Conservation (phyloP, 2,329 filamentous ascomycete genomes). For the Endothia cerciana region DNA sequence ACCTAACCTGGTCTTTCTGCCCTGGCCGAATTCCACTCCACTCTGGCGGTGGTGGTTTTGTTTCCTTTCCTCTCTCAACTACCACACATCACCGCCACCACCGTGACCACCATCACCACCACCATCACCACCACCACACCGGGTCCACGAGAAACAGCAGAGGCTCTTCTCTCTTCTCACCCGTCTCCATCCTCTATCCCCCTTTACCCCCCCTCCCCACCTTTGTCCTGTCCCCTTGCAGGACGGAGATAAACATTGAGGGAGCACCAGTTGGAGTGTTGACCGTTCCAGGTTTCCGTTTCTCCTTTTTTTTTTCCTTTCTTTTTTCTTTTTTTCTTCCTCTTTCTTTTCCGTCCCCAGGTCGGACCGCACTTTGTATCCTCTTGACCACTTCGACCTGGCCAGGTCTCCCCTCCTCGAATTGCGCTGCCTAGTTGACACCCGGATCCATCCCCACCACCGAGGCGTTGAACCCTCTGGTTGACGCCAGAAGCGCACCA, state of each 20-base stretch:
- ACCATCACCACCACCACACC: conserved; percentile 1
- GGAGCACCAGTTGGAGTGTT: conserved; percentile 26
- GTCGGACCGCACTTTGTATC: background rate
- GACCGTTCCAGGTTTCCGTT: conserved; percentile 28
- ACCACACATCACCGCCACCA: conserved; percentile 18
- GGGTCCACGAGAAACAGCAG: conserved; percentile 26
- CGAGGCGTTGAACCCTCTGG: background rate
- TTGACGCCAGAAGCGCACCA: background rate
- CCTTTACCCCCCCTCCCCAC: background rate
- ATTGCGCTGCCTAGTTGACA: too few species aligned
- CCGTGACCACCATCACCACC: background rate
- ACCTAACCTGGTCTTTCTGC: background rate
- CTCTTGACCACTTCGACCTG: background rate
- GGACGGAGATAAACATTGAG: conserved; percentile 5
- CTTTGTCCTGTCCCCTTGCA: background rate
- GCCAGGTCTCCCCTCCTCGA: background rate
- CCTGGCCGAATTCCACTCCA: background rate
- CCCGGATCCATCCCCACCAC: background rate
- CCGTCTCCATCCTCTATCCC: conserved; percentile 15
- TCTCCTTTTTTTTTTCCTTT: conserved; percentile 10
- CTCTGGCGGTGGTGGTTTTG: conserved; percentile 8
- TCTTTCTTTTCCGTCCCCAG: background rate
- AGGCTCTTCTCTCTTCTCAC: conserved; percentile 20
- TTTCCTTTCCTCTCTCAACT: conserved; percentile 11
- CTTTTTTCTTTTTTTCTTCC: background rate